Conservation (phyloP, 805 yeast species). For the Wickerhamiella cacticola region DNA sequence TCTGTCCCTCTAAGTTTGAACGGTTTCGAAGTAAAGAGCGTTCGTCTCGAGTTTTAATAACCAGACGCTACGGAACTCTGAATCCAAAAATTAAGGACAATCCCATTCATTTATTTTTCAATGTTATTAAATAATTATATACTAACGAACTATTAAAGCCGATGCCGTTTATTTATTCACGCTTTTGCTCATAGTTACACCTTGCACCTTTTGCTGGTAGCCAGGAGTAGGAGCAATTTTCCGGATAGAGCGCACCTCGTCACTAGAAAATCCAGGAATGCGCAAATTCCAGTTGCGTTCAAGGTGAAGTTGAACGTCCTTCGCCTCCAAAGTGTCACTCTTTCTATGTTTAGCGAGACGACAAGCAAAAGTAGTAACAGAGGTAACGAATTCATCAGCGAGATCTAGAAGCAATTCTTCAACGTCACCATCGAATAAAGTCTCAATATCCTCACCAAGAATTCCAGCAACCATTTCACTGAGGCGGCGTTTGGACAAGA, state of each 20-base stretch:
- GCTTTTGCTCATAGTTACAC: conserved; percentile 25
- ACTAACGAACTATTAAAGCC: too few species aligned
- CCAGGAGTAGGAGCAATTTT: conserved; percentile 31
- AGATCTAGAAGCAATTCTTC: conserved; percentile 82
- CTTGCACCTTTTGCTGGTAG: conserved; percentile 32
- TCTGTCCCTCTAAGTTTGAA: conserved; percentile 36
- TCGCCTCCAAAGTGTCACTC: conserved; percentile 72
- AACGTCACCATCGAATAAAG: conserved; percentile 83
- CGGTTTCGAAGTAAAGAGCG: conserved; percentile 71
- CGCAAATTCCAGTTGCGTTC: conserved; percentile 92
- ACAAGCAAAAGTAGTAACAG: conserved; percentile 88
- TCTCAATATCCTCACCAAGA: conserved; percentile 68
- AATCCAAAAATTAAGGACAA: not conserved
- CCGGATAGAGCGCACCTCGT: conserved; percentile 57
- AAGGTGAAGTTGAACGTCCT: conserved; percentile 81
- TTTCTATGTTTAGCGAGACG: conserved; percentile 89
- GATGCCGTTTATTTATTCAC: conserved; percentile 18
- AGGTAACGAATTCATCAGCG: conserved; percentile 89
- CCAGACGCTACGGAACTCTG: not conserved
- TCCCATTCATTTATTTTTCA: not conserved
- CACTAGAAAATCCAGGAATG: conserved; percentile 85
- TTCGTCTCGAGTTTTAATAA: conserved; percentile 32
- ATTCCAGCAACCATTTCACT: conserved; percentile 72
- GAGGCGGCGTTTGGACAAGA: conserved; percentile 77
- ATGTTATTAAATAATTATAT: not conserved